phyloP scores from a whole-genome alignment of 2,329 filamentous ascomycete species.

The Emergomyces africanus region DNA sequence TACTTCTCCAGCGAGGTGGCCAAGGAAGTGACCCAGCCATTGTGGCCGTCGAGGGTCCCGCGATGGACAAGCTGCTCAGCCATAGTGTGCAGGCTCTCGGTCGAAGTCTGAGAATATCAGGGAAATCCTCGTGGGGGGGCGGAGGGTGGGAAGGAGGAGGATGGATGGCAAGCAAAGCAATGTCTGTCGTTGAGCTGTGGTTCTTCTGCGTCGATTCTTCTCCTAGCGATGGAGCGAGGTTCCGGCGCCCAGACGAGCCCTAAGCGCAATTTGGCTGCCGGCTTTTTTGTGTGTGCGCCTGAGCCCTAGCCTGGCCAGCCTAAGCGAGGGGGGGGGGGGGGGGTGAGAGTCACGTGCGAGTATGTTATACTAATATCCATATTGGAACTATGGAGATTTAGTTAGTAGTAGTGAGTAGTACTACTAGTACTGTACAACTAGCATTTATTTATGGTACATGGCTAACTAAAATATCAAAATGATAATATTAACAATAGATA shows the following conservation, averaged over 20 bases:
- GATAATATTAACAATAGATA: neutral
- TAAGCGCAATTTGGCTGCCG: slow-evolving; percentile 22
- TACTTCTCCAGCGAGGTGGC: slow-evolving; percentile 99
- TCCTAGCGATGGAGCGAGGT: slow-evolving; percentile 21
- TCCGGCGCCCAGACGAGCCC: slow-evolving; percentile 24
- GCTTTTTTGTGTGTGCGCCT: slow-evolving; percentile 1
- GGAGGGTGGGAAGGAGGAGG: slow-evolving; percentile 18
- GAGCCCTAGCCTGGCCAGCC: slow-evolving; percentile 1
- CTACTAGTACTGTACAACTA: no score
- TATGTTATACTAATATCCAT: no score
- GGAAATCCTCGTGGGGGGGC: slow-evolving; percentile 20
- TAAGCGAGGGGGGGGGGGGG: neutral
- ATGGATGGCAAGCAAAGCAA: slow-evolving; percentile 25
- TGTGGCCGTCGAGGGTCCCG: slow-evolving; percentile 97
- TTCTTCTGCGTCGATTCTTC: slow-evolving; percentile 24
- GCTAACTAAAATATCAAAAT: neutral
- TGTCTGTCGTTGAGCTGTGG: slow-evolving; percentile 9
- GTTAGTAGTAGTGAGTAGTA: no score
- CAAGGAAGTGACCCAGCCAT: slow-evolving; percentile 98
- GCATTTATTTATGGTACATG: neutral
- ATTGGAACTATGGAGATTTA: no score
- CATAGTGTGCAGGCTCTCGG: slow-evolving; percentile 42
- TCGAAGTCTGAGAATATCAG: slow-evolving; percentile 29
- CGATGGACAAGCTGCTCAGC: slow-evolving; percentile 92
- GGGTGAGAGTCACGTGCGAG: neutral